Conservation (phyloP, 129 eudicot species). For the Rutidosis leptorrhynchoides region DNA sequence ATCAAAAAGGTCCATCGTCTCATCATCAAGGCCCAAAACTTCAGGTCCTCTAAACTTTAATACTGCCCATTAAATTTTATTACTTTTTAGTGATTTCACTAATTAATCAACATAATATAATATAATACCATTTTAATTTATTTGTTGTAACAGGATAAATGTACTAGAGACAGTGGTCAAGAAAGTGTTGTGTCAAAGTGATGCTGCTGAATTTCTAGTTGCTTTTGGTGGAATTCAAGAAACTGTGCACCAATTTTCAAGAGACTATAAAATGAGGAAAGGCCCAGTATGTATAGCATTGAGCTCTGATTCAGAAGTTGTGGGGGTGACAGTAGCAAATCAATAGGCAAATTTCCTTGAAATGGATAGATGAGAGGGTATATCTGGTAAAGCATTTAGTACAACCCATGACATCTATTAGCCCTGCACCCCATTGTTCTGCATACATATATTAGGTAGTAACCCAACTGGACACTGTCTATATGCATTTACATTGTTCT, state of each 20-base stretch:
- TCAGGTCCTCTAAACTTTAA: slow-evolving; percentile 48
- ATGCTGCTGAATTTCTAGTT: slow-evolving; percentile 82
- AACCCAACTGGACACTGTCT: slow-evolving; percentile 11
- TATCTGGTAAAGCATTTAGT: slow-evolving; percentile 22
- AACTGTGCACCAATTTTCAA: slow-evolving; percentile 56
- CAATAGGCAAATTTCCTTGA: slow-evolving; percentile 26
- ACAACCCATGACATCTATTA: slow-evolving; percentile 25
- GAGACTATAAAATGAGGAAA: slow-evolving; percentile 43
- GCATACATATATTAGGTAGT: slow-evolving; percentile 29
- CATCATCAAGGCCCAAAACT: slow-evolving; percentile 81
- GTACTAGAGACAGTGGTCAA: slow-evolving; percentile 74
- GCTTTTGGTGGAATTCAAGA: slow-evolving; percentile 77
- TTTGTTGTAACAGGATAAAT: slow-evolving; percentile 47
- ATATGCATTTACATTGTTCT: slow-evolving; percentile 16
- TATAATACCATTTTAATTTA: background rate
- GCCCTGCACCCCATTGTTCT: slow-evolving; percentile 11
- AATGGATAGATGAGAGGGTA: slow-evolving; percentile 25
- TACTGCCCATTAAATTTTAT: background rate
- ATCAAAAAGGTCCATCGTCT: slow-evolving; percentile 79
- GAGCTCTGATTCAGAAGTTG: slow-evolving; percentile 27
- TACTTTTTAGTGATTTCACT: background rate
- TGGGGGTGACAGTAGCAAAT: slow-evolving; percentile 26
- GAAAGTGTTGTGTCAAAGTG: slow-evolving; percentile 65
- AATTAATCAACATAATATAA: background rate
- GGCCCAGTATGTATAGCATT: slow-evolving; percentile 49